A percentile compares a stretch with the other conserved stretches of the same genome.
These are phyloP conservation scores for Paraurostyla sp. DNA, from an alignment of 73 alveolate species.

Conservation along the genomic window DNA sequence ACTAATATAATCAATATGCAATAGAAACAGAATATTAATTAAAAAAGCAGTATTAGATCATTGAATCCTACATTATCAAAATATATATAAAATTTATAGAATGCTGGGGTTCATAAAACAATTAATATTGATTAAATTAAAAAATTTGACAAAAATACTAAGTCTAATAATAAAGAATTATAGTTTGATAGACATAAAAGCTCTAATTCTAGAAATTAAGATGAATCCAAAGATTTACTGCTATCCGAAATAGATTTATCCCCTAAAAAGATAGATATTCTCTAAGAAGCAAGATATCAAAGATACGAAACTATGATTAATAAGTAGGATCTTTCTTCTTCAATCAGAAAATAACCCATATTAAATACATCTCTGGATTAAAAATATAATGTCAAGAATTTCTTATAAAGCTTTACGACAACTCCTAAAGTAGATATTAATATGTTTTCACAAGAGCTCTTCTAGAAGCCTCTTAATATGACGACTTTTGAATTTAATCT, in stretches of 20 bases:
- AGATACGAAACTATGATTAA: not conserved
- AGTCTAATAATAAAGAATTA: too few species aligned
- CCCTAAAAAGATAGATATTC: not conserved
- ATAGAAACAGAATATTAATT: too few species aligned
- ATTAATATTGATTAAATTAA: too few species aligned
- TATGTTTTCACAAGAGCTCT: not conserved
- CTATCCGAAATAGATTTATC: too few species aligned
- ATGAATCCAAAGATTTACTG: not conserved
- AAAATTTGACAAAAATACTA: too few species aligned
- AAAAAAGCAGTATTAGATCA: too few species aligned
- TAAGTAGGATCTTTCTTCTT: not conserved
- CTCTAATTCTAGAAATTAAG: not conserved
- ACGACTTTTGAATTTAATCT: not conserved
- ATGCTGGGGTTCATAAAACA: too few species aligned
- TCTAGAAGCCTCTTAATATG: not conserved
- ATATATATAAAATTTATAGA: too few species aligned
- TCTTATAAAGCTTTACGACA: constrained; percentile 10
- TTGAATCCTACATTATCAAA: too few species aligned
- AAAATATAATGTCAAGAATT: not conserved
- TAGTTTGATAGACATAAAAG: too few species aligned
- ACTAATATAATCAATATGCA: too few species aligned
- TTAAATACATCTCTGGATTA: not conserved
- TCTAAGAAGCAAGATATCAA: not conserved
- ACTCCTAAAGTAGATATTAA: not conserved
- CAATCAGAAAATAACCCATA: not conserved